Evolutionary conservation across 164 flowering plant species (phyloP), one percentile per base, ranked within the genome.

Genomic region (Macadamia integrifolia): DNA sequence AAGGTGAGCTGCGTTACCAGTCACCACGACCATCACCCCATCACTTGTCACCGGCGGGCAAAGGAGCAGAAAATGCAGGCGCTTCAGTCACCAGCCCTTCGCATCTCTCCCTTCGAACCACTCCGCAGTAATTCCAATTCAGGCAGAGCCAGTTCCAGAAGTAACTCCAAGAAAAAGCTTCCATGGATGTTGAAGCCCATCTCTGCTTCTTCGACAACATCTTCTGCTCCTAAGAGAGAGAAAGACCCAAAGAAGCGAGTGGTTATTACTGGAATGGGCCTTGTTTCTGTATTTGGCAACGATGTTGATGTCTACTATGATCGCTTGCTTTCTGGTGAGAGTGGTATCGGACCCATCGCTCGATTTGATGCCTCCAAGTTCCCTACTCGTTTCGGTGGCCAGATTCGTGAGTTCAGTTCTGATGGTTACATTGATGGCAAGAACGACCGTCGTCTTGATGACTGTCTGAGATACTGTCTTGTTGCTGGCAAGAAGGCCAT

Each of bases 221-320:
- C 40, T 35, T 35, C 40, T 2, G 40, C 40, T 35, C 40, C 40
- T 35, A 5, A 35, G 40, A 35, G 40, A 35, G 40, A 35, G 40
- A 35, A 35, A 35, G 40, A 35, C 40, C 40, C 40, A 35, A 35
- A 35, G 40, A 35, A 35, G 5, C 40, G 40, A 35, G 40, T 35
- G 40, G 40, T 35, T 96, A 0, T 88, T 87, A 35, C 40, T 35
- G 40, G 40, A 35, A 35, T 35, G 40, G 40, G 40, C 5, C 40
- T 35, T 35, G 40, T 35, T 35, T 35, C 40, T 35, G 40, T 35
- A 2, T 35, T 35, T 35, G 40, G 40, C 5, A 35, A 35, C 65
- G 92, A 92, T 40, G 88, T 82, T 2, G 94, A 90, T 65, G 69
- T 76, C 1, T 92, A 82, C 78, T 92, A 92, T 58, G 85, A 88